phyloP scores from a whole-genome alignment of 371 early-diverging fungal species.

The Rhizomucor pusillus region DNA sequence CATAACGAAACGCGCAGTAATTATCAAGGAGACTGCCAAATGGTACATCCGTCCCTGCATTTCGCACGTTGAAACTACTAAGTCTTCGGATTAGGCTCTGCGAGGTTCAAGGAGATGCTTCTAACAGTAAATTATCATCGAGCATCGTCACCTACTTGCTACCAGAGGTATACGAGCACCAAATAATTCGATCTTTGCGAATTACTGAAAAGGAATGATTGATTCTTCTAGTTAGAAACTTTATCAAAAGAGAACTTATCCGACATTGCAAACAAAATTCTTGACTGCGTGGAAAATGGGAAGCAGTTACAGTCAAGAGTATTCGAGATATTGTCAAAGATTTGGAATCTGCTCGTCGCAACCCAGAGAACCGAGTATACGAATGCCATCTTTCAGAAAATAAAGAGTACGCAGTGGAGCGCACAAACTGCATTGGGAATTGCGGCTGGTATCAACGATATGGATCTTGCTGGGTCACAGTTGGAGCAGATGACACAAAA shows the following conservation, averaged over 20 bases:
- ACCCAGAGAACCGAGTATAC: constrained; percentile 16
- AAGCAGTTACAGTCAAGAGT: constrained; percentile 34
- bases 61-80: constrained; percentile 1
- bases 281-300: constrained; percentile 20
- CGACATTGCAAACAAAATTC: constrained; percentile 15
- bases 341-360: constrained; percentile 38
- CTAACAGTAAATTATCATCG: constrained; percentile 15
- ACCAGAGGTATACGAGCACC: constrained; percentile 38
- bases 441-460: constrained; percentile 48
- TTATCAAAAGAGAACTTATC: constrained; percentile 15
- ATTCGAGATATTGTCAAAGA: constrained; percentile 46
- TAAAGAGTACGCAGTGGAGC: constrained; percentile 44
- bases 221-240: constrained; percentile 31
- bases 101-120: constrained; percentile 13
- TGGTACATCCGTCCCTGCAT: no score
- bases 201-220: background rate
- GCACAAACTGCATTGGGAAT: constrained; percentile 35
- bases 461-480: constrained; percentile 42
- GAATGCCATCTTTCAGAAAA: constrained; percentile 29
- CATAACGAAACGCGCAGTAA: no score
- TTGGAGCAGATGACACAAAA: constrained; percentile 33
- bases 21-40: no score
- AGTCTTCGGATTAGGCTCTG: constrained; percentile 3
- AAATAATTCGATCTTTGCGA: no score
- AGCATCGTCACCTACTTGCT: constrained; percentile 28